Evolutionary conservation across 2,329 filamentous ascomycete genomes (phyloP), one percentile per base, ranked within the genome.

Genomic region (Botryotinia narcissicola): DNA sequence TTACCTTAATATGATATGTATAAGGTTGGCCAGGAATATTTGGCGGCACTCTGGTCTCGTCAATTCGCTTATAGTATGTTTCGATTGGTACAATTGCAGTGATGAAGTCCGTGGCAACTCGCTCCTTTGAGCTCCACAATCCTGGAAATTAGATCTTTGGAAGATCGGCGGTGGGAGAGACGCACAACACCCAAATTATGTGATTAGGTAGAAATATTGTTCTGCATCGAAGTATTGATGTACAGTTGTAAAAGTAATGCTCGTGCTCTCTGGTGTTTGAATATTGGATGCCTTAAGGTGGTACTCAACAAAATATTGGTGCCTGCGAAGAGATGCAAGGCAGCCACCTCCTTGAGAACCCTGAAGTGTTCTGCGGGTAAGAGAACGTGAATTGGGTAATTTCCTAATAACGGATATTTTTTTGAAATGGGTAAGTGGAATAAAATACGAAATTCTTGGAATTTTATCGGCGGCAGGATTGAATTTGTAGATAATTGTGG

Each of bases 261-360:
- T 54, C 46, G 25, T 51, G 42, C 22, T 32, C 48, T 29, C 10
- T 59, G 22, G 37, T 54, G 37, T 42, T 48, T 69, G n/a, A 48
- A 29, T 22, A 44, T 72, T 68, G 62, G 29, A n/a, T 57, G 51
- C 40, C 37, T 68, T 18, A 3, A 72, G 40, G 51, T 59, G 22
- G 37, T 59, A 68, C 37, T 54, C 66, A 57, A 40, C 46, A n/a
- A 37, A 40, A 44, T 29, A 67, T 67, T 62, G 48, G 37, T 72
- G 70, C 48, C 70, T 72, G 70, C 40, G 51, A 69, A n/a, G 6
- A 8, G 16, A 68, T 68, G 66, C 66, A 25, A 69, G 71, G 62
- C 62, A 59, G 62, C 62, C 71, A 69, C 62, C 48, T 67, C 22
- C 22, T 69, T 35, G 20, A 42, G 48, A 54, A 54, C 10, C 35